phyloP scores from a whole-genome alignment of 306 rosid genomes.

The Trifolium repens region DNA sequence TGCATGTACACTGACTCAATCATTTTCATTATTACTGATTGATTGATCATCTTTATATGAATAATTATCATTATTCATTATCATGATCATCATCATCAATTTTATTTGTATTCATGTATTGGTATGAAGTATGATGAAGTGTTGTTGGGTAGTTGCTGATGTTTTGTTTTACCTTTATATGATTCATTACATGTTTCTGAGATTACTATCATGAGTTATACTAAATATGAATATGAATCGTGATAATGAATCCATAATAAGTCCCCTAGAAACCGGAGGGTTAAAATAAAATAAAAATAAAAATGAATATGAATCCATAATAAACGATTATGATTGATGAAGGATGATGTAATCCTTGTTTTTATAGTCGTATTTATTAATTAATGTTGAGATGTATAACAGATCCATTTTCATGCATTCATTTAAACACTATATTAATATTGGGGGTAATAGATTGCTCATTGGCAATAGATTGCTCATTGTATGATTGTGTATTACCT shows the following conservation, averaged over 20 bases:
- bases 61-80: no score
- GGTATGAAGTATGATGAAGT: background rate
- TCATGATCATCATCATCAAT: background rate
- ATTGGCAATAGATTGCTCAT: background rate
- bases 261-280: no score
- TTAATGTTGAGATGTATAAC: background rate
- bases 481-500: background rate
- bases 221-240: no score
- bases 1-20: background rate
- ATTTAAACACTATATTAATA: background rate
- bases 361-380: slow-evolving; percentile 1
- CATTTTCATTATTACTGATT: background rate
- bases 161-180: background rate
- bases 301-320: background rate
- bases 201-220: background rate
- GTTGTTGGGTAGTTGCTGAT: background rate
- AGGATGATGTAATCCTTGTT: slow-evolving; percentile 15
- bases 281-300: no score
- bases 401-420: background rate
- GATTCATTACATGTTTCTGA: background rate
- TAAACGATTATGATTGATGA: background rate
- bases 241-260: no score
- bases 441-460: background rate
- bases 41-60: background rate
- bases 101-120: background rate